phyloP scores from a whole-genome alignment of 2,329 filamentous ascomycete genomes.

The Aspergillus tubingensis region DNA sequence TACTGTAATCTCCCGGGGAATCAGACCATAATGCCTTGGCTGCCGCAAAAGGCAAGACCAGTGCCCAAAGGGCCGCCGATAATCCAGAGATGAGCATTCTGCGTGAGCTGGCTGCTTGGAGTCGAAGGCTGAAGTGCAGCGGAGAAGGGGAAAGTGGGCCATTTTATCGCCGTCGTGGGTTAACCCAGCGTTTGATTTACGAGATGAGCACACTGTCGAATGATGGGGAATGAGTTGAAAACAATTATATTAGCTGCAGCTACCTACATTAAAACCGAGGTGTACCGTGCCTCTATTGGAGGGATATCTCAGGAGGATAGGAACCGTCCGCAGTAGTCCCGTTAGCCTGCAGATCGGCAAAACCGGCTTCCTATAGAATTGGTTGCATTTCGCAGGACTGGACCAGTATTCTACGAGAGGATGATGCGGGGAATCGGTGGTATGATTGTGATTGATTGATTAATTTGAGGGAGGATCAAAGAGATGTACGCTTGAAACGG shows the following conservation, averaged over 20 bases:
- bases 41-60: slow-evolving; percentile 1
- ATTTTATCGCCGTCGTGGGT: too few species aligned
- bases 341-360: slow-evolving; percentile 1
- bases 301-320: background rate
- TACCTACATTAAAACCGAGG: background rate
- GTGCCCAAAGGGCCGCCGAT: background rate
- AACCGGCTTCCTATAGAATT: background rate
- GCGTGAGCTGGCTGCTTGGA: background rate
- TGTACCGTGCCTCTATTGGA: background rate
- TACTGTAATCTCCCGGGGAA: slow-evolving; percentile 8
- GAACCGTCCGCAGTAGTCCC: background rate
- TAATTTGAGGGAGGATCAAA: background rate
- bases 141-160: background rate
- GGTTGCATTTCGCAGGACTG: background rate
- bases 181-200: too few species aligned
- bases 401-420: background rate
- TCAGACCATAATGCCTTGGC: slow-evolving; percentile 16
- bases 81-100: background rate
- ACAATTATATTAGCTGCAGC: background rate
- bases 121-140: too few species aligned
- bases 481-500: background rate
- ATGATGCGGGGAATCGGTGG: background rate
- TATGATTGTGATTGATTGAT: background rate
- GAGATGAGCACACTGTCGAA: too few species aligned
- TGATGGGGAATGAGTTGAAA: background rate